Evolutionary conservation across 495 filamentous ascomycete species (phyloP), one percentile per base, ranked within the genome.

Genomic region (Trichoderma asperelloides): DNA sequence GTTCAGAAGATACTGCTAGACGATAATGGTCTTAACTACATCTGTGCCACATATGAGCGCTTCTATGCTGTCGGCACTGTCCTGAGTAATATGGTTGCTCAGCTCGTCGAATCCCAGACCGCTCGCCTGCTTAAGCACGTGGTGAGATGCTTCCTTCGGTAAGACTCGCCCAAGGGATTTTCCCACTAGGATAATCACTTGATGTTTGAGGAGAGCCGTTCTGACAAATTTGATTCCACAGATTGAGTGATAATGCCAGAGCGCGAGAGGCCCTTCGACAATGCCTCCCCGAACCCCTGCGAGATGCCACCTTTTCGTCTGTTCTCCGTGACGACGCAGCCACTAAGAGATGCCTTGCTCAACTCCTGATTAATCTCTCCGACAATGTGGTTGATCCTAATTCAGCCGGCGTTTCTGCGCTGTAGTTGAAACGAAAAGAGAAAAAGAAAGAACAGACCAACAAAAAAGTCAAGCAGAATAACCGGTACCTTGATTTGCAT

Each of bases 1-100:
- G 95, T 99, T n/a, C 95, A 99, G 80, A 99, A 99, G 79, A 99
- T 99, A 41, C 80, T 99, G 47, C 83, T 99, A 4, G 95, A 99
- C 74, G 95, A 99, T 71, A 91, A 95, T 74, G 95, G 95, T n/a
- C 83, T 99, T 68, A 92, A 91, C 47, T 99, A 99, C 76, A 99
- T 99, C 67, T 99, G 95, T 77, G 93, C 96, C 66, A 99, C 95
- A 7, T 99, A 99, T 74, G 95, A 99, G 80, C 84, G 95, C n/a
- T 99, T 99, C 79, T 98, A 99, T 70, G 95, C 95, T 2, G 95
- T 99, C 11, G 95, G 95, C 13, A 99, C 95, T 0, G 95, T 99
- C 33, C 82, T 99, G 62, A 96, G 92, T 79, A 99, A 98, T 72
- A 99, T 99, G 95, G 95, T 99, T 41, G 89, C 88, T 49, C 93